These are phyloP conservation scores for Durio zibethinus DNA, from an alignment of 345 rosid genomes.

Conservation along the genomic window DNA sequence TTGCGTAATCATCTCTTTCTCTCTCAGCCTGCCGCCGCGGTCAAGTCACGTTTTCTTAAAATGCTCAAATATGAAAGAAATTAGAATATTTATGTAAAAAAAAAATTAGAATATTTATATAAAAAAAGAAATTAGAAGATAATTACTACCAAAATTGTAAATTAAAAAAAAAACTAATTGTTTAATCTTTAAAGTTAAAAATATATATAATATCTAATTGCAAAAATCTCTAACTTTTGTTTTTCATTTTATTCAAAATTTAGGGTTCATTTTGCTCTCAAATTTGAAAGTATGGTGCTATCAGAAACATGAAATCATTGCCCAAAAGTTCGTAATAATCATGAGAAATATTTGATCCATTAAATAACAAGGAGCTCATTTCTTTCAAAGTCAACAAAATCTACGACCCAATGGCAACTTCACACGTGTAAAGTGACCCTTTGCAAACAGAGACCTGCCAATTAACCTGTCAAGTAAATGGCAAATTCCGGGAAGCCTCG, in stretches of 20 bases:
- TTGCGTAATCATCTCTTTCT: neutral
- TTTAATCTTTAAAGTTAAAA: too few relatives aligned
- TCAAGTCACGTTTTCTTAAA: slow-evolving; percentile 25
- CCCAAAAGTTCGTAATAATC: neutral
- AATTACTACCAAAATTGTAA: too few relatives aligned
- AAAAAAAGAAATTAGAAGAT: too few relatives aligned
- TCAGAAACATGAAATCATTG: neutral
- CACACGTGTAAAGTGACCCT: slow-evolving; percentile 13
- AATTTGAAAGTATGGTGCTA: neutral
- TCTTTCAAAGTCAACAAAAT: neutral
- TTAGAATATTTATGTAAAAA: too few relatives aligned
- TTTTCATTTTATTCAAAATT: neutral
- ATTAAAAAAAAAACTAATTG: too few relatives aligned
- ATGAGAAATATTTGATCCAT: neutral
- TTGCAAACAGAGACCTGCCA: neutral
- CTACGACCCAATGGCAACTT: neutral
- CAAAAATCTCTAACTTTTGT: too few relatives aligned
- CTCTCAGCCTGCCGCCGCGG: slow-evolving; percentile 31
- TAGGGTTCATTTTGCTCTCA: neutral
- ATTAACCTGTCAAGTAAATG: slow-evolving; percentile 4
- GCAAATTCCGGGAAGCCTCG: neutral
- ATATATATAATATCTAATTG: too few relatives aligned
- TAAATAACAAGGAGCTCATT: too few relatives aligned
- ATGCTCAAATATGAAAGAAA: too few relatives aligned
- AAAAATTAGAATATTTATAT: too few relatives aligned